phyloP scores from a whole-genome alignment of 2,329 filamentous ascomycete genomes.

The Pseudogymnoascus sp. region DNA sequence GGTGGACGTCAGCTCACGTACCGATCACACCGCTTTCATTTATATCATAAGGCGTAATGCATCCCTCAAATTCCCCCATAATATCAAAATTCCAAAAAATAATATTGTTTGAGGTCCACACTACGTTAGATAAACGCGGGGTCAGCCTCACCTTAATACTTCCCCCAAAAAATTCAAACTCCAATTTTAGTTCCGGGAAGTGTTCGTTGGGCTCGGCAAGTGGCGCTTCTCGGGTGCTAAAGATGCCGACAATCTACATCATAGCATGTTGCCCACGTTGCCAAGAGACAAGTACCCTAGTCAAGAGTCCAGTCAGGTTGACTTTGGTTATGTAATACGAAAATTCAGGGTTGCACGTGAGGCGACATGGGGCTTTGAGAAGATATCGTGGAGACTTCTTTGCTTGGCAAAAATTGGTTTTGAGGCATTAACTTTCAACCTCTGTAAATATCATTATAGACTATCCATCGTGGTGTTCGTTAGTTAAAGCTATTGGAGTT shows the following conservation, averaged over 20 bases:
- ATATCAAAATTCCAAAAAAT: not conserved
- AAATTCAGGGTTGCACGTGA: not conserved
- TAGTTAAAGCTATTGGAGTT: no score
- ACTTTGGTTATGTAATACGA: not conserved
- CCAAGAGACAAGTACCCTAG: not conserved
- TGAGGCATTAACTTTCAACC: not conserved
- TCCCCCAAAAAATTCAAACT: not conserved
- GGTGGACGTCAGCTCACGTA: not conserved
- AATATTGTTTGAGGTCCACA: not conserved
- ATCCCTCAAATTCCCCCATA: not conserved
- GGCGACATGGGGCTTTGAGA: not conserved
- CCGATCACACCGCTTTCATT: not conserved
- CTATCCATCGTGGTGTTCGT: no score
- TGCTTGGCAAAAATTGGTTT: not conserved
- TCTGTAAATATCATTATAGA: no score
- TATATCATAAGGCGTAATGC: not conserved
- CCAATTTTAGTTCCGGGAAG: not conserved
- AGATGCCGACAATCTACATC: not conserved
- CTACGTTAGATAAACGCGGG: not conserved
- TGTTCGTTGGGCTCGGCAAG: not conserved
- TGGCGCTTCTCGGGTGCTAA: not conserved
- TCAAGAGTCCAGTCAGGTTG: not conserved
- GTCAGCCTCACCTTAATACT: not conserved
- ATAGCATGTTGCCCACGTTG: not conserved
- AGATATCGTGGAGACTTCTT: not conserved